Conservation (phyloP, 371 early-diverging fungal species). For the Mucor sp. region DNA sequence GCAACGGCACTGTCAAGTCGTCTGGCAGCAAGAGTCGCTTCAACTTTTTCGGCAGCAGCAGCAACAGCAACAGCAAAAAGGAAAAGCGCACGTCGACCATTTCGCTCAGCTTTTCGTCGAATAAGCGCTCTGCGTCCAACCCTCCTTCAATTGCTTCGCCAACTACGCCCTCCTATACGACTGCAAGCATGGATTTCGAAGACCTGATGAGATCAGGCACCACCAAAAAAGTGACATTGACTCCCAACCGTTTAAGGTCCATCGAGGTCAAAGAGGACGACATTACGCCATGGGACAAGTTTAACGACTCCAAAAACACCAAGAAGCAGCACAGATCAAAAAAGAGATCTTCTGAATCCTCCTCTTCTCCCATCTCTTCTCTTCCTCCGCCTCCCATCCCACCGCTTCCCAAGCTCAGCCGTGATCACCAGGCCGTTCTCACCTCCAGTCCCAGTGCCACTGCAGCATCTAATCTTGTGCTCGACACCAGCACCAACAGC, state of each 20-base stretch:
- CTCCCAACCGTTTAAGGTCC: slow-evolving; percentile 61
- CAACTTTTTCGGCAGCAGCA: slow-evolving; percentile 19
- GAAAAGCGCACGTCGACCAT: slow-evolving; percentile 12
- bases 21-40: slow-evolving; percentile 20
- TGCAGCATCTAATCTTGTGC: neutral
- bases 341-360: neutral
- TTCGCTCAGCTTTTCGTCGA: slow-evolving; percentile 3
- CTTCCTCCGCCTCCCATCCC: slow-evolving; percentile 17
- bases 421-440: neutral
- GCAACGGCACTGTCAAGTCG: slow-evolving; percentile 19
- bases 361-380: neutral
- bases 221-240: slow-evolving; percentile 61
- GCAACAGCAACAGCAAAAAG: slow-evolving; percentile 5
- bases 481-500: slow-evolving; percentile 4
- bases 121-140: neutral
- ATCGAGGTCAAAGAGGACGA: slow-evolving; percentile 49
- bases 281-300: slow-evolving; percentile 15
- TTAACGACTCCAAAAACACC: neutral
- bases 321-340: neutral
- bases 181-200: slow-evolving; percentile 52
- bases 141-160: slow-evolving; percentile 15
- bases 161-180: slow-evolving; percentile 12
- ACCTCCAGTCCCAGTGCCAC: neutral
- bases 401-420: slow-evolving; percentile 9
- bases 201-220: slow-evolving; percentile 58